A percentile compares a stretch with the other conserved stretches of the same genome.
These are phyloP conservation scores for Colletotrichum liriopes DNA, from an alignment of 2,329 filamentous ascomycete genomes.

Conservation along the genomic window DNA sequence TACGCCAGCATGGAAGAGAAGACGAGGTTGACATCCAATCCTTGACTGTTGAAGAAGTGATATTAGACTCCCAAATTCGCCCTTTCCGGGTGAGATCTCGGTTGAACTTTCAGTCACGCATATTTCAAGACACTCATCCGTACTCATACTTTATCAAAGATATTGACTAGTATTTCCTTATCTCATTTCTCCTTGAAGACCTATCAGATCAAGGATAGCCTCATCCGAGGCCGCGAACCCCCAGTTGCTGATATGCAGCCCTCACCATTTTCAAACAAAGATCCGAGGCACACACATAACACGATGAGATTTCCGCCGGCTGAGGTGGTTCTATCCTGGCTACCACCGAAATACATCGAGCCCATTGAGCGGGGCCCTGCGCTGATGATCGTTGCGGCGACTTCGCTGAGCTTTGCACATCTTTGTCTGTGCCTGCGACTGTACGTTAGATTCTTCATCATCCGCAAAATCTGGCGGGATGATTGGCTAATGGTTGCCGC, in stretches of 20 bases:
- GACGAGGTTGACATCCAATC: too few species aligned
- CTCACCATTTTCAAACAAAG: not conserved
- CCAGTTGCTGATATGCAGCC: not conserved
- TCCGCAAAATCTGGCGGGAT: slow-evolving; percentile 54
- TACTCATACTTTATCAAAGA: not conserved
- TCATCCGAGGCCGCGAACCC: too few species aligned
- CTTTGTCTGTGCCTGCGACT: slow-evolving; percentile 54
- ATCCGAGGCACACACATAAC: not conserved
- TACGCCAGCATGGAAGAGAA: not conserved
- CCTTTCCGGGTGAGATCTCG: not conserved
- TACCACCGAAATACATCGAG: slow-evolving; percentile 55
- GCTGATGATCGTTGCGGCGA: slow-evolving; percentile 56
- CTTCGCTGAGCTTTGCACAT: slow-evolving; percentile 53
- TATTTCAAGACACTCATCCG: not conserved
- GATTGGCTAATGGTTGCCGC: slow-evolving; percentile 61
- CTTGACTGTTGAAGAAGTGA: not conserved
- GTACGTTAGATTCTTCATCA: slow-evolving; percentile 54
- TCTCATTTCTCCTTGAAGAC: not conserved
- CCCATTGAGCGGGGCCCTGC: slow-evolving; percentile 56
- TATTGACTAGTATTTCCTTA: not conserved
- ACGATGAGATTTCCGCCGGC: slow-evolving; percentile 55
- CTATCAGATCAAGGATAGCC: not conserved
- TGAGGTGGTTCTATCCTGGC: slow-evolving; percentile 56
- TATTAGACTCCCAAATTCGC: not conserved
- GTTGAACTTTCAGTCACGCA: not conserved